Conservation (phyloP, 352 stramenopile species). For the Thalassiosira oceanica region DNA sequence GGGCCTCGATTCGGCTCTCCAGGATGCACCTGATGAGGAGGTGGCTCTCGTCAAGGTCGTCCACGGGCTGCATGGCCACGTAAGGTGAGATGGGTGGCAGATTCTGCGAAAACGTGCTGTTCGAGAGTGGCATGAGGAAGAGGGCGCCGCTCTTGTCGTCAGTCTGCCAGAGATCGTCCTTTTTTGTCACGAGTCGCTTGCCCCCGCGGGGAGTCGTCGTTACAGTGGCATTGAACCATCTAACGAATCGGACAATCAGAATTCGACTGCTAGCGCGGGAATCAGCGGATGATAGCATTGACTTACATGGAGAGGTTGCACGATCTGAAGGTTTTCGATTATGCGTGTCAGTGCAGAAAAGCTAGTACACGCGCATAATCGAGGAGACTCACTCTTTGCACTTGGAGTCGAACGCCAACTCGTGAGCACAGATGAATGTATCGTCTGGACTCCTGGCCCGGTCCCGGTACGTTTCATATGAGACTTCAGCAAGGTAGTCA, state of each 20-base stretch:
- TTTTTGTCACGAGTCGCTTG: constrained; percentile 27
- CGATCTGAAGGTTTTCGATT: too few species aligned
- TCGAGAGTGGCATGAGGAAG: constrained; percentile 47
- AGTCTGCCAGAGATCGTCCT: constrained; percentile 20
- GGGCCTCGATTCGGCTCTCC: constrained; percentile 24
- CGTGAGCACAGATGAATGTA: constrained; percentile 17
- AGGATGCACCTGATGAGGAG: constrained; percentile 24
- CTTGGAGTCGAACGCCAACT: constrained; percentile 42
- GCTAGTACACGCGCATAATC: too few species aligned
- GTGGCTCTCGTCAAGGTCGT: constrained; percentile 24
- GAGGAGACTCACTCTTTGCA: too few species aligned
- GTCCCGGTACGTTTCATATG: constrained; percentile 3
- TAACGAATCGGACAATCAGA: constrained; percentile 4
- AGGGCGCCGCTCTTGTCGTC: constrained; percentile 18
- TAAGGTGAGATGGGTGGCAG: constrained; percentile 15
- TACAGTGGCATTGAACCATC: constrained; percentile 33
- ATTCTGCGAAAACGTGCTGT: constrained; percentile 10
- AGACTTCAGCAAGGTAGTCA: constrained; percentile 19
- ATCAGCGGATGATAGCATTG: neutral
- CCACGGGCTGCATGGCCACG: constrained; percentile 40
- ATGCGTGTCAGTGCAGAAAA: too few species aligned
- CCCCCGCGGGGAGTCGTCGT: constrained; percentile 20
- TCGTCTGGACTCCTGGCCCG: constrained; percentile 1
- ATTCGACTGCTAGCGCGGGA: neutral
- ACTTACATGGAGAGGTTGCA: constrained; percentile 40